Evolutionary conservation across 78 protist species (phyloP).

Genomic region (Trichosphaerium sp.): DNA sequence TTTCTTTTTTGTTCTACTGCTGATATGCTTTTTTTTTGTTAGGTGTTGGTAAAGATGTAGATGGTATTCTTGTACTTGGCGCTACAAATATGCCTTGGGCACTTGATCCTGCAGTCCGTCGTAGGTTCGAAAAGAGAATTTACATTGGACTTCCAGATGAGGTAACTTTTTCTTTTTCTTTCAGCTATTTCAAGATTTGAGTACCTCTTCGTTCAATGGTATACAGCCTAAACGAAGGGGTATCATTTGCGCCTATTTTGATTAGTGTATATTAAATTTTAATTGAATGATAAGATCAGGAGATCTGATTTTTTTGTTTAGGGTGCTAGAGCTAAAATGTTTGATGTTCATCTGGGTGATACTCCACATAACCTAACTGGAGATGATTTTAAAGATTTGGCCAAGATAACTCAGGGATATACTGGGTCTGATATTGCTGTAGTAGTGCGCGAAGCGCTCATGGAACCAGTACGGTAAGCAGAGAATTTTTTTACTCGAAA

Average conservation of each 20-base stretch:
- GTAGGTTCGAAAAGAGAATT: constrained; percentile 69
- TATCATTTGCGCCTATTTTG: too few relatives aligned
- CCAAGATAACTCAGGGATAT: constrained; percentile 68
- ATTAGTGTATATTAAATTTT: constrained; percentile 46
- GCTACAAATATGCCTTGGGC: constrained; percentile 99
- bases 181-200: neutral
- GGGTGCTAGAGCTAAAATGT: constrained; percentile 70
- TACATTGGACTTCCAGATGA: constrained; percentile 54
- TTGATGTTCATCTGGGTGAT: constrained; percentile 71
- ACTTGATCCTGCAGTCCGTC: constrained; percentile 92
- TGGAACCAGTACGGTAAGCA: constrained; percentile 92
- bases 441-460: constrained; percentile 81
- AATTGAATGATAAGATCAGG: neutral
- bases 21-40: neutral
- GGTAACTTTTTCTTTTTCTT: neutral
- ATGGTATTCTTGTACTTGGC: constrained; percentile 90
- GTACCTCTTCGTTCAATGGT: neutral
- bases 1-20: too few relatives aligned
- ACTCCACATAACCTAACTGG: constrained; percentile 54
- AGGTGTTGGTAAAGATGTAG: constrained; percentile 80
- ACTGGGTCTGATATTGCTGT: constrained; percentile 85
- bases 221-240: too few relatives aligned
- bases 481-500: too few relatives aligned
- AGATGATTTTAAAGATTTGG: constrained; percentile 50
- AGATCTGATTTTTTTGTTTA: constrained; percentile 82